phyloP scores from a whole-genome alignment of 345 rosid species.

The Aquilaria malaccensis region DNA sequence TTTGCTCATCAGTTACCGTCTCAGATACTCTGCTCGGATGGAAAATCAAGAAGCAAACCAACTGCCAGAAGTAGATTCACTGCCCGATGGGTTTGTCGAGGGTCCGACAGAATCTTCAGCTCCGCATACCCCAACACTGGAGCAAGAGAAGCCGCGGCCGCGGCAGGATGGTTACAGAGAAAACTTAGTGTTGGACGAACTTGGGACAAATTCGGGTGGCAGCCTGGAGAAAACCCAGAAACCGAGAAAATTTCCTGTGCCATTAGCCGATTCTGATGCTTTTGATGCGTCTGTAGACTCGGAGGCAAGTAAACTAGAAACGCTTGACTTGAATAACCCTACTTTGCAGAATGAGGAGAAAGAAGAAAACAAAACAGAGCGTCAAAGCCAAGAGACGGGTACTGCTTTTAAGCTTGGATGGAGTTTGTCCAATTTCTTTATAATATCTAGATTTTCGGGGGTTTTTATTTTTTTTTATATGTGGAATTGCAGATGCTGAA shows the following conservation, averaged over 20 bases:
- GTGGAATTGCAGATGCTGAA: conserved; percentile 28
- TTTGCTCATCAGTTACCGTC: too few species aligned
- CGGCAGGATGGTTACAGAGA: conserved; percentile 23
- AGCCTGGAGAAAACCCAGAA: conserved; percentile 38
- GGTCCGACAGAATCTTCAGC: conserved; percentile 46
- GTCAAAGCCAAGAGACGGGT: conserved; percentile 36
- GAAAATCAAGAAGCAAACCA: conserved; percentile 49
- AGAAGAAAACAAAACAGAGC: conserved; percentile 29
- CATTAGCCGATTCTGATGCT: conserved; percentile 45
- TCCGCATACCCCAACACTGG: conserved; percentile 38
- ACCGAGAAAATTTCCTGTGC: conserved; percentile 56
- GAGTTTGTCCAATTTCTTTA: background rate
- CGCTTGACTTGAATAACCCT: conserved; percentile 11
- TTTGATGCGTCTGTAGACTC: conserved; percentile 32
- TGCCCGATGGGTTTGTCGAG: conserved; percentile 94
- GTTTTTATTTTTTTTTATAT: background rate
- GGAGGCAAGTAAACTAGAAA: conserved; percentile 17
- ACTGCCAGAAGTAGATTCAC: conserved; percentile 86
- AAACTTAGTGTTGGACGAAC: conserved; percentile 13
- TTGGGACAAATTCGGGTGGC: conserved; percentile 20
- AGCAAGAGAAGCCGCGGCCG: conserved; percentile 32
- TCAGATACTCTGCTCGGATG: conserved; percentile 23
- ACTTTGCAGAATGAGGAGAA: conserved; percentile 25
- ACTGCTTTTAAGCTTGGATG: conserved; percentile 19
- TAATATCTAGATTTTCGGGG: background rate